These are phyloP conservation scores for Leersia perrieri DNA, from an alignment of 176 grass and related monocot genomes.

Conservation along the genomic window DNA sequence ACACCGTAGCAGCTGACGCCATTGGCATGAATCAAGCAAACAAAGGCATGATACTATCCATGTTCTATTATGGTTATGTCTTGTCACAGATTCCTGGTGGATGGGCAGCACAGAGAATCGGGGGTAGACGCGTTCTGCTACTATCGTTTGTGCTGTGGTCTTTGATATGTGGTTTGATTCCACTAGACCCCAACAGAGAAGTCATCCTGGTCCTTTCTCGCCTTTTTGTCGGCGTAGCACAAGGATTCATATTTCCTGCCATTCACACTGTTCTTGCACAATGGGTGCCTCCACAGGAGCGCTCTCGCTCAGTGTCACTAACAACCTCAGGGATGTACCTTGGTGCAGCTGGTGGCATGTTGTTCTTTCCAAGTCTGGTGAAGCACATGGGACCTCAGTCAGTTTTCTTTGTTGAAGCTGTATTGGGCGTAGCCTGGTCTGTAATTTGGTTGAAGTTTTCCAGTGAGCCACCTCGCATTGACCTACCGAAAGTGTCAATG, in stretches of 20 bases:
- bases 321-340: constrained; percentile 92
- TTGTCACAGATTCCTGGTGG: constrained; percentile 84
- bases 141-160: constrained; percentile 75
- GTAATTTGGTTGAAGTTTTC: constrained; percentile 73
- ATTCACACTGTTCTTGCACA: constrained; percentile 87
- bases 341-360: constrained; percentile 78
- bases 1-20: constrained; percentile 54
- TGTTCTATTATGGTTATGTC: constrained; percentile 78
- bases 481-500: constrained; percentile 47
- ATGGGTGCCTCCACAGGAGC: constrained; percentile 82
- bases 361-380: constrained; percentile 71
- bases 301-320: constrained; percentile 79
- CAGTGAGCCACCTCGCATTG: constrained; percentile 59
- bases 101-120: constrained; percentile 70
- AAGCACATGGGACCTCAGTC: constrained; percentile 55
- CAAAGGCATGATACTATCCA: constrained; percentile 73
- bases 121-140: constrained; percentile 67
- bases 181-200: constrained; percentile 59
- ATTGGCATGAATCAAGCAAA: constrained; percentile 58
- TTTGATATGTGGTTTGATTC: constrained; percentile 71
- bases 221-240: constrained; percentile 74
- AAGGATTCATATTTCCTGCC: constrained; percentile 86
- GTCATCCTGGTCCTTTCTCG: constrained; percentile 56
- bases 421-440: constrained; percentile 67
- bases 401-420: constrained; percentile 73